Evolutionary conservation across 2,329 filamentous ascomycete genomes (phyloP), one percentile per base, ranked within the genome.

Genomic region (Alternaria postmessia): DNA sequence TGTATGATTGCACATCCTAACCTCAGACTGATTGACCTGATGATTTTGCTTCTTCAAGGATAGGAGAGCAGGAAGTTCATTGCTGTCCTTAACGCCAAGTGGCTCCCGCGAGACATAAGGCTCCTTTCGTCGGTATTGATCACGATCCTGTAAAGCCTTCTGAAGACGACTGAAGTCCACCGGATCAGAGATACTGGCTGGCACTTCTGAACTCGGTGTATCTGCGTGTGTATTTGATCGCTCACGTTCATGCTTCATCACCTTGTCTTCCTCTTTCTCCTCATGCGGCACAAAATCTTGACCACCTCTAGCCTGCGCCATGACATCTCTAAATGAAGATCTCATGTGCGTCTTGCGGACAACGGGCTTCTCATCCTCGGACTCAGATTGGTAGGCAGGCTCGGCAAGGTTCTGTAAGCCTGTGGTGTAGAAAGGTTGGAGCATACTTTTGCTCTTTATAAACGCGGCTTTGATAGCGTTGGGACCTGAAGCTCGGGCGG

Each of bases 1-100:
- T 18, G 46, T 8, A 24, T 62, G 60, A 16, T 49, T 3, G 43
- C 60, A 62, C 26, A 62, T 30, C 3, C 34, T 39, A 1, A 60
- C 60, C 7, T 44, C 53, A 9, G 54, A 48, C 26, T 53, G 41
- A 0, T 48, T 47, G 7, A n/a, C 4, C 38, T 38, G 20, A 7
- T 22, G 24, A 9, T 38, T 20, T 9, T 11, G 4, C 8, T 38
- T 24, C 26, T 41, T 34, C 20, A 6, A 2, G 20, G 30, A 46
- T 28, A 55, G 43, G 28, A 47, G 28, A 6, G 42, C 32, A 39
- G 14, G 7, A 38, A 57, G 47, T 16, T 36, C 14, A n/a, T 22
- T 38, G 4, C 28, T 12, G 7, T 30, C 16, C 9, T 34, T 14
- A 3, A n/a, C 7, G 36, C 18, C 20, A 12, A 14, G 14, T 16